Evolutionary conservation across 768 basidiomycete species (phyloP).

Genomic region (Kwoniella bestiolae): DNA sequence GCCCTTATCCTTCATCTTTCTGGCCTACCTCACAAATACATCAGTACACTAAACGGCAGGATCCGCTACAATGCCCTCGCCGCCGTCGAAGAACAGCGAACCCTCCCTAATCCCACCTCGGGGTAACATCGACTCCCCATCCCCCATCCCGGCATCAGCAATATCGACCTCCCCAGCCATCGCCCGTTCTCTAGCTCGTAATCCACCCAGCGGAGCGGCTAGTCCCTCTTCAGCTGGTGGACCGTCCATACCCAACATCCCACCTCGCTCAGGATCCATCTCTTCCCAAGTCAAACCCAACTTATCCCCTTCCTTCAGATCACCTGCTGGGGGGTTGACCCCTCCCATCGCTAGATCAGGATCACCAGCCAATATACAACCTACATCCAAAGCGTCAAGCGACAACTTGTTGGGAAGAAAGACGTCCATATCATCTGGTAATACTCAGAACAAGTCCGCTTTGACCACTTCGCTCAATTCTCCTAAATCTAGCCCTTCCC

Average conservation of each 20-base stretch:
- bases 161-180: conserved; percentile 14
- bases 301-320: conserved; percentile 20
- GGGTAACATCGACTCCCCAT: neutral
- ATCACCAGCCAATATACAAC: conserved; percentile 5
- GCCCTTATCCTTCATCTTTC: too few species aligned
- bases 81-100: neutral
- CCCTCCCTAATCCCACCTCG: neutral
- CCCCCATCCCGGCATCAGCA: neutral
- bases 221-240: conserved; percentile 3
- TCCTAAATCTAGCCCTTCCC: neutral
- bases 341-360: neutral
- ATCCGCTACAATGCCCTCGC: neutral
- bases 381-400: conserved; percentile 12
- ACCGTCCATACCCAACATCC: conserved; percentile 37
- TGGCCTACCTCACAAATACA: too few species aligned
- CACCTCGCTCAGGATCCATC: conserved; percentile 28
- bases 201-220: neutral
- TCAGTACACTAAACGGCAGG: too few species aligned
- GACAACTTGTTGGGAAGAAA: conserved; percentile 25
- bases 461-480: conserved; percentile 27
- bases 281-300: conserved; percentile 7
- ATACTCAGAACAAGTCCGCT: conserved; percentile 10
- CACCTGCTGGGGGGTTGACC: neutral
- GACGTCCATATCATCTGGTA: neutral
- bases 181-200: conserved; percentile 8